Percentiles rank a stretch among this genome's conserved stretches.
These are phyloP conservation scores for Agaricus blazei DNA, from an alignment of 768 basidiomycete species.

Conservation along the genomic window DNA sequence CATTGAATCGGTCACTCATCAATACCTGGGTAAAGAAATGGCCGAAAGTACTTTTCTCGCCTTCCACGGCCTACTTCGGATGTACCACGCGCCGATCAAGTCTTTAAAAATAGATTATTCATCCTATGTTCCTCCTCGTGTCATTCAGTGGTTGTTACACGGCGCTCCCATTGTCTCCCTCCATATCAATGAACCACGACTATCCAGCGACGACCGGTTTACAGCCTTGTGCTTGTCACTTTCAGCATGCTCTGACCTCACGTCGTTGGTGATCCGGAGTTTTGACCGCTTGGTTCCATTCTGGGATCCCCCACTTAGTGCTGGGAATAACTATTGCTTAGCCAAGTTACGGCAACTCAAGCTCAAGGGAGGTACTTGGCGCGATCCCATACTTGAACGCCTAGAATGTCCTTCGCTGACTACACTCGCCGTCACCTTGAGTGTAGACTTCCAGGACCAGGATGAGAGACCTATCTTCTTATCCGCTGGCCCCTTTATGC, in stretches of 20 bases:
- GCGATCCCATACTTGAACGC: background rate
- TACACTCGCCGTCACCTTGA: background rate
- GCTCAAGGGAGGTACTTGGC: background rate
- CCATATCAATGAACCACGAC: too few species aligned
- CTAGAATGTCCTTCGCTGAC: background rate
- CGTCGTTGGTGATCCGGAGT: too few species aligned
- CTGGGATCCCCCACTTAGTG: too few species aligned
- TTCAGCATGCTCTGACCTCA: too few species aligned
- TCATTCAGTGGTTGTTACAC: background rate
- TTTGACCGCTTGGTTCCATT: too few species aligned
- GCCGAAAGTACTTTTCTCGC: background rate
- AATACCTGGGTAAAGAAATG: background rate
- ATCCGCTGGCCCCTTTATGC: too few species aligned
- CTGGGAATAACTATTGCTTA: background rate
- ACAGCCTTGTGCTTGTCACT: too few species aligned
- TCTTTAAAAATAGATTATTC: background rate
- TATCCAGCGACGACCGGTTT: too few species aligned
- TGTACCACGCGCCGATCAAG: background rate
- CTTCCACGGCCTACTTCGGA: background rate
- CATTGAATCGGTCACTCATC: background rate
- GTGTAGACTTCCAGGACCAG: too few species aligned
- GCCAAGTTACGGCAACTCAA: background rate
- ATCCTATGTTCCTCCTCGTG: background rate
- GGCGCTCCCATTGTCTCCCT: background rate
- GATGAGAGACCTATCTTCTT: too few species aligned